phyloP scores from a whole-genome alignment of 2,329 filamentous ascomycete species.

The Didymella keratinophila region DNA sequence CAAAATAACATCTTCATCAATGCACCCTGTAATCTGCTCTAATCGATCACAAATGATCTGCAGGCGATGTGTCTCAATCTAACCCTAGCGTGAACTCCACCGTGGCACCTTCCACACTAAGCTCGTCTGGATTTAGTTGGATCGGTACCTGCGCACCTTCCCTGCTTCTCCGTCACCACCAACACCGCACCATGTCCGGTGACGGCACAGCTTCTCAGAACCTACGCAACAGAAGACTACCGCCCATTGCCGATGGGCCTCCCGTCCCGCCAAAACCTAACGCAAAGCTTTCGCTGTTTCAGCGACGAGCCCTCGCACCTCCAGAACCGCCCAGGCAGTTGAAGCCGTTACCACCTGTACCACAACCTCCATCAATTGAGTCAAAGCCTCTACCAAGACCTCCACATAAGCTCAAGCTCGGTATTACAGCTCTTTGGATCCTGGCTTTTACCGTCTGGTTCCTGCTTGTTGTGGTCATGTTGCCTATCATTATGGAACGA shows the following conservation, averaged over 20 bases:
- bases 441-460: slow-evolving; percentile 34
- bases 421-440: slow-evolving; percentile 24
- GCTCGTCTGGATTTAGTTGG: background rate
- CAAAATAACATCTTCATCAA: background rate
- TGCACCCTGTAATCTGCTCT: background rate
- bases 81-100: background rate
- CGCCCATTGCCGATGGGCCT: background rate
- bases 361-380: background rate
- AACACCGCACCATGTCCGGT: slow-evolving; percentile 4
- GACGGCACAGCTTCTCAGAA: background rate
- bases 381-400: slow-evolving; percentile 26
- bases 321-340: slow-evolving; percentile 3
- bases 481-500: slow-evolving; percentile 39
- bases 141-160: background rate
- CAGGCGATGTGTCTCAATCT: background rate
- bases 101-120: background rate
- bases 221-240: slow-evolving; percentile 7
- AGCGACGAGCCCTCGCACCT: slow-evolving; percentile 1
- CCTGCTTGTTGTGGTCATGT: slow-evolving; percentile 32
- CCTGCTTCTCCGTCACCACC: background rate
- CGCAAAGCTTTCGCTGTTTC: slow-evolving; percentile 3
- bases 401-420: slow-evolving; percentile 10
- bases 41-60: background rate
- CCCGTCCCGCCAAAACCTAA: slow-evolving; percentile 14
- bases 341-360: slow-evolving; percentile 28